Evolutionary conservation across 805 yeast species (phyloP).

Genomic region (Yamadazyma scolyti): DNA sequence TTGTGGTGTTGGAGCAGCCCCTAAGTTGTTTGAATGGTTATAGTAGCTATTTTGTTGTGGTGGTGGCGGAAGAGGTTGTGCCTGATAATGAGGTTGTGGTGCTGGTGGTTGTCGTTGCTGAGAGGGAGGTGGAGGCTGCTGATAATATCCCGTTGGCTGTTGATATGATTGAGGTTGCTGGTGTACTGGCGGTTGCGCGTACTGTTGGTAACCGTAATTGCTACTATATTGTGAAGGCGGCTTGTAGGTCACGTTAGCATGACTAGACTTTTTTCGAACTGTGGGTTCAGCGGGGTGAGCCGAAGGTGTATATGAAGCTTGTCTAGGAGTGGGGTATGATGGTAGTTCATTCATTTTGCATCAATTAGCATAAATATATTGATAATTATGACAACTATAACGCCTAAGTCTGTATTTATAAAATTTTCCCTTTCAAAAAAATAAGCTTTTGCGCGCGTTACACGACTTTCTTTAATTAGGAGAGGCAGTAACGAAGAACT

Average conservation of each 20-base stretch:
- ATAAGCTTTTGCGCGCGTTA: too few relatives aligned
- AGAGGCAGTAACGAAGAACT: too few relatives aligned
- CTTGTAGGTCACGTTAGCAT: constrained; percentile 8
- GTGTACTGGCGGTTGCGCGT: constrained; percentile 8
- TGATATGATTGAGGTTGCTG: constrained; percentile 7
- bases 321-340: constrained; percentile 43
- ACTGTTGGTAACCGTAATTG: too few relatives aligned
- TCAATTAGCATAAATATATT: background rate
- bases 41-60: too few relatives aligned
- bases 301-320: constrained; percentile 30
- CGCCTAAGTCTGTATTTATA: background rate
- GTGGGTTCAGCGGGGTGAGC: constrained; percentile 5
- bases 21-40: too few relatives aligned
- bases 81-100: constrained; percentile 1
- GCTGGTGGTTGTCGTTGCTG: constrained; percentile 7
- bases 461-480: too few relatives aligned
- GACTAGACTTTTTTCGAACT: constrained; percentile 9
- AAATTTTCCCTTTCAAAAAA: background rate
- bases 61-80: constrained; percentile 3
- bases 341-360: constrained; percentile 34
- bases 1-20: too few relatives aligned
- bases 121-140: constrained; percentile 10
- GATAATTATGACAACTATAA: background rate
- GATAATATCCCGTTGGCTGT: constrained; percentile 10
- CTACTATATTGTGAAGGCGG: constrained; percentile 14